These are phyloP conservation scores for Drechslera avenae DNA, from an alignment of 2,329 filamentous ascomycete genomes.

Conservation along the genomic window DNA sequence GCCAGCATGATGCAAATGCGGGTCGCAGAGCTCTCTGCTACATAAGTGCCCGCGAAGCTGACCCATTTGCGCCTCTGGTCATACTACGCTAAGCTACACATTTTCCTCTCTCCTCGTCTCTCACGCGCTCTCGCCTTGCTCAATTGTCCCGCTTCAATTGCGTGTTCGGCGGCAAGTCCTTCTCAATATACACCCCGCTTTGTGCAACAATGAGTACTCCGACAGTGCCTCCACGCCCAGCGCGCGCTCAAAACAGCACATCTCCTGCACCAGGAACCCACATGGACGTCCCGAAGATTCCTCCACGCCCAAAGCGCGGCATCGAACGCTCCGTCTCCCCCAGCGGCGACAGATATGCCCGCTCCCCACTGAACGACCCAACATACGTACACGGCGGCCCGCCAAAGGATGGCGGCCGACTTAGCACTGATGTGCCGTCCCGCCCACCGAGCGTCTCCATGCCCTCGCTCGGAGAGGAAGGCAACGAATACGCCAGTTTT, in stretches of 20 bases:
- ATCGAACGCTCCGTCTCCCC: conserved; percentile 78
- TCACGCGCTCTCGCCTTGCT: conserved; percentile 7
- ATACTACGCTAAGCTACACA: conserved; percentile 1
- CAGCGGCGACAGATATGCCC: conserved; percentile 77
- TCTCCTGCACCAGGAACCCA: conserved; percentile 49
- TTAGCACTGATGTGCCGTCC: conserved; percentile 51
- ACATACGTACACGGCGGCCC: conserved; percentile 55
- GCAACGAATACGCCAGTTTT: conserved; percentile 79
- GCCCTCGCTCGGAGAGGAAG: conserved; percentile 87
- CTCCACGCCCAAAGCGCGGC: conserved; percentile 73
- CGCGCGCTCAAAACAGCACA: conserved; percentile 56
- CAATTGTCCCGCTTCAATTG: conserved; percentile 15
- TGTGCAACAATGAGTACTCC: conserved; percentile 56
- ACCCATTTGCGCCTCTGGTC: conserved; percentile 27
- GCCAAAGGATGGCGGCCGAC: conserved; percentile 41
- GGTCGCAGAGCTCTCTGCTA: conserved; percentile 32
- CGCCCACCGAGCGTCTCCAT: conserved; percentile 79
- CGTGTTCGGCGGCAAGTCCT: conserved; percentile 20
- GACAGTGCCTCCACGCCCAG: conserved; percentile 66
- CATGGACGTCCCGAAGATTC: conserved; percentile 70
- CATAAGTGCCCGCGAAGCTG: conserved; percentile 30
- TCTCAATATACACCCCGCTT: conserved; percentile 15
- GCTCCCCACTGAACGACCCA: conserved; percentile 81
- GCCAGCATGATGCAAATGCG: conserved; percentile 39
- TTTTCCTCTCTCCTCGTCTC: conserved; percentile 2